Evolutionary conservation across 305 asterid species (phyloP).

Genomic region (Solanum chacoense): DNA sequence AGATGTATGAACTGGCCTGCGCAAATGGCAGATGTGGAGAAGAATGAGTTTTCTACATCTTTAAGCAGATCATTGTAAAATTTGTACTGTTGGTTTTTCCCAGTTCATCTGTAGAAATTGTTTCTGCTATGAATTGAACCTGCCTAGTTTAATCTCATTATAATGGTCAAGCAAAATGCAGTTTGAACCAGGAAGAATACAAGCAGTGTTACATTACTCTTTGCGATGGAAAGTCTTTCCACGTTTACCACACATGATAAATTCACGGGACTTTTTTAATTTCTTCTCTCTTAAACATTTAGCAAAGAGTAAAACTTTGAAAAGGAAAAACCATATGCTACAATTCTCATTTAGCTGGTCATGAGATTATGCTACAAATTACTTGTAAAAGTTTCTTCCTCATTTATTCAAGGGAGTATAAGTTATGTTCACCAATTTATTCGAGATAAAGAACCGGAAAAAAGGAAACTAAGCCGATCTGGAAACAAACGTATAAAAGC

Average conservation of each 20-base stretch:
- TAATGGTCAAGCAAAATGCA: neutral
- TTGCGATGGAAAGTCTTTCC: neutral
- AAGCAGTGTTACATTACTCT: neutral
- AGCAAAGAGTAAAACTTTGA: neutral
- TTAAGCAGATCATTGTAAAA: too few relatives aligned
- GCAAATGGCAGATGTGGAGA: neutral
- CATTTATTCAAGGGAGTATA: neutral
- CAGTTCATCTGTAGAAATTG: neutral
- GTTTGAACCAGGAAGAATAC: neutral
- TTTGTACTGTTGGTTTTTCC: neutral
- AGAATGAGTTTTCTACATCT: neutral
- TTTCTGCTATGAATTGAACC: neutral
- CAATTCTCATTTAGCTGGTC: neutral
- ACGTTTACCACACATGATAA: neutral
- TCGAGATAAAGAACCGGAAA: neutral
- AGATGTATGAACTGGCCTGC: neutral
- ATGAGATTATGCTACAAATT: neutral
- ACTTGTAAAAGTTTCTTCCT: neutral
- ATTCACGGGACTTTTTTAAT: neutral
- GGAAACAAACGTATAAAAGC: neutral
- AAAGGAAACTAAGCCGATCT: neutral
- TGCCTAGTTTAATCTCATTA: neutral
- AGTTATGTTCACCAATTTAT: neutral
- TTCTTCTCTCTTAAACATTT: neutral
- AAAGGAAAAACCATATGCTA: neutral